Conservation (phyloP, 1,284 basidiomycete species). For the Wolfiporia cocos region DNA sequence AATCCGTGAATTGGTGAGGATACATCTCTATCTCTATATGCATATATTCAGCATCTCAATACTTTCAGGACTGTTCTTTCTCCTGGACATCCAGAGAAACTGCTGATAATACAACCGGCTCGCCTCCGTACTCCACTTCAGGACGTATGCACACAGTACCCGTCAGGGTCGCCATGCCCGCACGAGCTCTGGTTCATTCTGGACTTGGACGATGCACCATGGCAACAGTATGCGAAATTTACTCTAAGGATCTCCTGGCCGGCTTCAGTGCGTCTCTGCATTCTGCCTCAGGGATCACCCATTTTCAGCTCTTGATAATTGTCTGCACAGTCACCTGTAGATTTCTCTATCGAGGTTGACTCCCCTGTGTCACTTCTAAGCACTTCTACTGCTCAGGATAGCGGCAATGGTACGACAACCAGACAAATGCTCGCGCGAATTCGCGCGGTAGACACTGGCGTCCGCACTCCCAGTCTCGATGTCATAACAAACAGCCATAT, state of each 20-base stretch:
- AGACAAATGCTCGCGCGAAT: slow-evolving; percentile 49
- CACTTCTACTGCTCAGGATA: background rate
- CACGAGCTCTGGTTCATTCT: slow-evolving; percentile 54
- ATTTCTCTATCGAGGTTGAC: slow-evolving; percentile 17
- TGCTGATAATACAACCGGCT: slow-evolving; percentile 37
- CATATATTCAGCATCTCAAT: background rate
- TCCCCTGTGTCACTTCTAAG: slow-evolving; percentile 3
- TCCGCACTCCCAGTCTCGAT: slow-evolving; percentile 35
- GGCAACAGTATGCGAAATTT: slow-evolving; percentile 43
- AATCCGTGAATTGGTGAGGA: slow-evolving; percentile 30
- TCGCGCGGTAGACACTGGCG: slow-evolving; percentile 42
- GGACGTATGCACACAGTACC: slow-evolving; percentile 15
- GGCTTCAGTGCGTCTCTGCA: slow-evolving; percentile 46
- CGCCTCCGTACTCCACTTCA: slow-evolving; percentile 31
- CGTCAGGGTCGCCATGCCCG: slow-evolving; percentile 27
- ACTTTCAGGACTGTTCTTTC: slow-evolving; percentile 26
- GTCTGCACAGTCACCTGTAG: slow-evolving; percentile 28
- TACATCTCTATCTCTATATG: slow-evolving; percentile 6
- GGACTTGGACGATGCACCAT: slow-evolving; percentile 40
- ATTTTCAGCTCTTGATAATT: slow-evolving; percentile 1
- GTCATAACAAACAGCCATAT: slow-evolving; percentile 2
- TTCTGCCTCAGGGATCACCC: background rate
- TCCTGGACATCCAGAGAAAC: slow-evolving; percentile 22
- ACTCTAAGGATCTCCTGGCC: slow-evolving; percentile 62
- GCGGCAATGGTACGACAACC: slow-evolving; percentile 1